Conservation (phyloP, 768 basidiomycete species). For the Nidularia pulvinata region DNA sequence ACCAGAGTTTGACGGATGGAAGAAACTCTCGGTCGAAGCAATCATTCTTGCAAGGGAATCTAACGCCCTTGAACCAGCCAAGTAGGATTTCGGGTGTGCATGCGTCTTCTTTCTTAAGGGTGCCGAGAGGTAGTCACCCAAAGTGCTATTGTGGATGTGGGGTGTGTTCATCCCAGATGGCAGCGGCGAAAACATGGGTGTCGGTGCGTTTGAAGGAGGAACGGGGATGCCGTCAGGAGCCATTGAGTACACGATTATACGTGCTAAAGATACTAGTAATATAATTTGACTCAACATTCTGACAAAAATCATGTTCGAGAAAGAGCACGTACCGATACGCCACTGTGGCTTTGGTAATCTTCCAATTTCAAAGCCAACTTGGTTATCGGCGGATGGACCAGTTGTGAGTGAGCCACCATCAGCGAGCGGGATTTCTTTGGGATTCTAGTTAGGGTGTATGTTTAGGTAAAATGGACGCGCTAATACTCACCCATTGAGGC, state of each 20-base stretch:
- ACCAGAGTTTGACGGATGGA: slow-evolving; percentile 89
- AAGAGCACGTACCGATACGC: slow-evolving; percentile 59
- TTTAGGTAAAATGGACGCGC: slow-evolving; percentile 1
- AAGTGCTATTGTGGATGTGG: slow-evolving; percentile 39
- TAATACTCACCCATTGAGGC: slow-evolving; percentile 69
- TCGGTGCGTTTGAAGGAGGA: slow-evolving; percentile 61
- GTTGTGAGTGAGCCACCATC: slow-evolving; percentile 76
- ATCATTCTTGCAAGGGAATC: slow-evolving; percentile 86
- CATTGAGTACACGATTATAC: slow-evolving; percentile 91
- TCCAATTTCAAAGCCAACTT: slow-evolving; percentile 72
- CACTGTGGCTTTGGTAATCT: slow-evolving; percentile 72
- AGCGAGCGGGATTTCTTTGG: slow-evolving; percentile 67
- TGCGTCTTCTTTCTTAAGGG: slow-evolving; percentile 47
- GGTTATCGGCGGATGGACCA: slow-evolving; percentile 72
- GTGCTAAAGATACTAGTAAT: slow-evolving; percentile 69
- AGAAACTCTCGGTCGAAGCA: slow-evolving; percentile 87
- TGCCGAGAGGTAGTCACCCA: slow-evolving; percentile 60
- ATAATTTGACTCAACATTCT: slow-evolving; percentile 1
- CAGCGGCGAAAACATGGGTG: slow-evolving; percentile 74
- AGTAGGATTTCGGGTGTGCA: slow-evolving; percentile 47
- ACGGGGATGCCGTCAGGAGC: slow-evolving; percentile 57
- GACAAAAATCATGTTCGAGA: slow-evolving; percentile 8
- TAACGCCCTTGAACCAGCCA: slow-evolving; percentile 85
- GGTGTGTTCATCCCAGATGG: slow-evolving; percentile 64
- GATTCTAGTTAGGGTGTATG: slow-evolving; percentile 3